phyloP scores from a whole-genome alignment of 208 protist genomes.

The Wallacemonas sp. region DNA sequence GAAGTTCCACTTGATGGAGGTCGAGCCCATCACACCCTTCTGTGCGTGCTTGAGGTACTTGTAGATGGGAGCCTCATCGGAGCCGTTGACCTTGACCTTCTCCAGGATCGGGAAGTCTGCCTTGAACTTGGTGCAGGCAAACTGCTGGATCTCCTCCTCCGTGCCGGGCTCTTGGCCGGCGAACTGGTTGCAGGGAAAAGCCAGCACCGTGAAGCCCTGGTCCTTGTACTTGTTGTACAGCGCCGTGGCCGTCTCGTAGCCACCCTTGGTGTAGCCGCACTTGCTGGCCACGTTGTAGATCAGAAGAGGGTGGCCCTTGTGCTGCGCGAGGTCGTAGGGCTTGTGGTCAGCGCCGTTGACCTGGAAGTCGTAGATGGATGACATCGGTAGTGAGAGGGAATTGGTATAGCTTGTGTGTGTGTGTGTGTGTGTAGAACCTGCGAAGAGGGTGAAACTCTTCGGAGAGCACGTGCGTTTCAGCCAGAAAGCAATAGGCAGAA shows the following conservation, averaged over 20 bases:
- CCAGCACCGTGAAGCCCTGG: constrained; percentile 86
- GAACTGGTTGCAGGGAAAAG: constrained; percentile 94
- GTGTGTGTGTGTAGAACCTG: constrained; percentile 4
- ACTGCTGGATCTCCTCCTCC: constrained; percentile 73
- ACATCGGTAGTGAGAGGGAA: too few species aligned
- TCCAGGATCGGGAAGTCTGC: constrained; percentile 86
- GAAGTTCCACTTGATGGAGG: constrained; percentile 94
- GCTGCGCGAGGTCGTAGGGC: constrained; percentile 84
- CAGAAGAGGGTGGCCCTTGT: constrained; percentile 88
- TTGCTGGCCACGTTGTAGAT: constrained; percentile 93
- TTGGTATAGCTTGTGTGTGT: constrained; percentile 2
- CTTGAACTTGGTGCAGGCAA: constrained; percentile 65
- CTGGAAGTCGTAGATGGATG: constrained; percentile 84
- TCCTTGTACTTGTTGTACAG: constrained; percentile 91
- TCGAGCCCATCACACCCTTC: constrained; percentile 61
- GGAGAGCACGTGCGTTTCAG: too few species aligned
- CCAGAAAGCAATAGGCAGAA: too few species aligned
- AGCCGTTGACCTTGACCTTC: constrained; percentile 92
- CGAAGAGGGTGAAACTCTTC: neutral
- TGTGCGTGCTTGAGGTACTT: constrained; percentile 73
- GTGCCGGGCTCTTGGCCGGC: constrained; percentile 80
- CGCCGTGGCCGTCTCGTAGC: constrained; percentile 70
- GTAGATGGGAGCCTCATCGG: constrained; percentile 77
- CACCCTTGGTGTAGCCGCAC: constrained; percentile 87
- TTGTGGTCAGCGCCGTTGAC: constrained; percentile 65